Evolutionary conservation across 768 basidiomycete species (phyloP).

Genomic region (Pleurotus tuoliensis): DNA sequence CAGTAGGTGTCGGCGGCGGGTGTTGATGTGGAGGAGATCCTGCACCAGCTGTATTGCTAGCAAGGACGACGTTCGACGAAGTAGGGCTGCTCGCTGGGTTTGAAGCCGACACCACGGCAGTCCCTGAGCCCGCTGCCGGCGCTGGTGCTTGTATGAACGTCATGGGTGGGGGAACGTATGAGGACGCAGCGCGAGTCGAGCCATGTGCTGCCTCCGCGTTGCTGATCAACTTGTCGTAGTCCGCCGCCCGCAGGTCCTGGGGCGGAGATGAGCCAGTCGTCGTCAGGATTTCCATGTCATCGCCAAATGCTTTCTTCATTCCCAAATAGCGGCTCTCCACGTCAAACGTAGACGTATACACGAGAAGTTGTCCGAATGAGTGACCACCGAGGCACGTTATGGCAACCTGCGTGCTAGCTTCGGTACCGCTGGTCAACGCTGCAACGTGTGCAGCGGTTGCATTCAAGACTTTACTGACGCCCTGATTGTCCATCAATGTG

Average conservation of each 20-base stretch:
- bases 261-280: not conserved
- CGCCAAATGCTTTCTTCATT: slow-evolving; percentile 6
- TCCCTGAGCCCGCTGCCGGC: not conserved
- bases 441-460: slow-evolving; percentile 2
- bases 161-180: too few species aligned
- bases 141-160: too few species aligned
- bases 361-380: slow-evolving; percentile 2
- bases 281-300: slow-evolving; percentile 1
- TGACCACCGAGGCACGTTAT: not conserved
- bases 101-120: not conserved
- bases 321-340: slow-evolving; percentile 2
- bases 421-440: slow-evolving; percentile 3
- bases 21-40: not conserved
- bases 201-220: slow-evolving; percentile 5
- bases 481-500: not conserved
- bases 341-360: slow-evolving; percentile 1
- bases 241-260: not conserved
- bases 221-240: slow-evolving; percentile 5
- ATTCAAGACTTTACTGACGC: slow-evolving; percentile 3
- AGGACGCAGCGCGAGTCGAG: not conserved
- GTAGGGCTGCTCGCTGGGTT: not conserved
- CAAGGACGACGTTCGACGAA: not conserved
- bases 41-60: not conserved
- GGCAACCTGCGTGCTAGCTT: slow-evolving; percentile 3
- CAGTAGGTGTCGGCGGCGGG: not conserved